phyloP scores from a whole-genome alignment of 768 basidiomycete genomes.

The Tricholoma saponaceum region DNA sequence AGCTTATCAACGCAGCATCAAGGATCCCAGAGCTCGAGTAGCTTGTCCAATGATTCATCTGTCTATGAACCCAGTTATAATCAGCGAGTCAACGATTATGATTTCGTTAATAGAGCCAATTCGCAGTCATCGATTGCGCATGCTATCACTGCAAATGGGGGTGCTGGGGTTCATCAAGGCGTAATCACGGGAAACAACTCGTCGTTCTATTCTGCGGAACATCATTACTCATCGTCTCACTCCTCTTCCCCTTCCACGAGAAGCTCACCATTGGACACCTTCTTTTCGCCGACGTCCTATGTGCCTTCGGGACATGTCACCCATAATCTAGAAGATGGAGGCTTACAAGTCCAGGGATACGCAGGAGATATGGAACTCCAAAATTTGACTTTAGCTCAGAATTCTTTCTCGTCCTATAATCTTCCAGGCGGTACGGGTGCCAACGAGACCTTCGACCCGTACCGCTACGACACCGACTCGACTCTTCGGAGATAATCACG shows the following conservation, averaged over 20 bases:
- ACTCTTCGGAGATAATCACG: neutral
- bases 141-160: neutral
- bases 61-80: neutral
- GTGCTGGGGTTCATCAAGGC: neutral
- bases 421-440: neutral
- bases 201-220: neutral
- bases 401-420: neutral
- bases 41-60: neutral
- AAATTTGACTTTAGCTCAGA: neutral
- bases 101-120: neutral
- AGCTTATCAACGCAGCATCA: neutral
- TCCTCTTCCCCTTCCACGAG: neutral
- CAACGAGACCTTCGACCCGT: neutral
- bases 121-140: neutral
- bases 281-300: neutral
- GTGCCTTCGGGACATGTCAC: neutral
- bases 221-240: neutral
- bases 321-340: neutral
- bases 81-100: neutral
- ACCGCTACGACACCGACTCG: neutral
- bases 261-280: neutral
- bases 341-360: neutral
- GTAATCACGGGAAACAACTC: neutral
- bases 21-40: neutral
- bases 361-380: neutral